Evolutionary conservation across 2,329 filamentous ascomycete genomes (phyloP).

Genomic region (Talaromyces amestolkiae): DNA sequence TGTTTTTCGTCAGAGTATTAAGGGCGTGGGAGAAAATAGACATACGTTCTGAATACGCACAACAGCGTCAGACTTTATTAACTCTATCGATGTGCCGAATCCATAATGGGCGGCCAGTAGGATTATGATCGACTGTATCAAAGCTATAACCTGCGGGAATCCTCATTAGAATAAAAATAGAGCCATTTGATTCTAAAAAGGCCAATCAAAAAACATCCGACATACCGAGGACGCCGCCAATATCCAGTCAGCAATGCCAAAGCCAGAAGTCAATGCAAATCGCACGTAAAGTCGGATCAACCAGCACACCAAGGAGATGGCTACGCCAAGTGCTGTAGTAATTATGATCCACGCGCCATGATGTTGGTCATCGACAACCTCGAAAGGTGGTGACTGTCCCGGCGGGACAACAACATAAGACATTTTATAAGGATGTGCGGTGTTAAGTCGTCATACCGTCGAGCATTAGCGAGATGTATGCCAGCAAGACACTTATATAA

Average conservation of each 20-base stretch:
- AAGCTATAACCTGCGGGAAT: conserved; percentile 27
- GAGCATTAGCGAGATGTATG: background rate
- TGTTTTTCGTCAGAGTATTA: background rate
- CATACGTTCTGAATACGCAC: conserved; percentile 30
- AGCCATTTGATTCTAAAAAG: background rate
- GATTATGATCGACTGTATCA: conserved; percentile 36
- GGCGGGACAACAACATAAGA: conserved; percentile 31
- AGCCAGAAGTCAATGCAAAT: conserved; percentile 32
- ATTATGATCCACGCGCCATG: conserved; percentile 42
- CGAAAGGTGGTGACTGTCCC: conserved; percentile 37
- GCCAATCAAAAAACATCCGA: background rate
- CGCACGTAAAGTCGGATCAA: conserved; percentile 39
- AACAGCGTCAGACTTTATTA: conserved; percentile 27
- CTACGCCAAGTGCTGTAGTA: conserved; percentile 37
- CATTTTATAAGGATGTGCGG: background rate
- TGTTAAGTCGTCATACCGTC: background rate
- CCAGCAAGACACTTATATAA: background rate
- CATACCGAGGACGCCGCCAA: conserved; percentile 34
- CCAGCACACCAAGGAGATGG: conserved; percentile 36
- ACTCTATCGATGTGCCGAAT: conserved; percentile 33
- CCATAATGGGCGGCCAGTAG: conserved; percentile 30
- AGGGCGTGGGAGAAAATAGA: background rate
- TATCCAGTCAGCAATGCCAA: conserved; percentile 36
- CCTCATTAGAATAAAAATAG: conserved; percentile 9
- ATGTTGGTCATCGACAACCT: conserved; percentile 40